Evolutionary conservation across 768 basidiomycete genomes (phyloP).

Genomic region (Mrakia frigida): DNA sequence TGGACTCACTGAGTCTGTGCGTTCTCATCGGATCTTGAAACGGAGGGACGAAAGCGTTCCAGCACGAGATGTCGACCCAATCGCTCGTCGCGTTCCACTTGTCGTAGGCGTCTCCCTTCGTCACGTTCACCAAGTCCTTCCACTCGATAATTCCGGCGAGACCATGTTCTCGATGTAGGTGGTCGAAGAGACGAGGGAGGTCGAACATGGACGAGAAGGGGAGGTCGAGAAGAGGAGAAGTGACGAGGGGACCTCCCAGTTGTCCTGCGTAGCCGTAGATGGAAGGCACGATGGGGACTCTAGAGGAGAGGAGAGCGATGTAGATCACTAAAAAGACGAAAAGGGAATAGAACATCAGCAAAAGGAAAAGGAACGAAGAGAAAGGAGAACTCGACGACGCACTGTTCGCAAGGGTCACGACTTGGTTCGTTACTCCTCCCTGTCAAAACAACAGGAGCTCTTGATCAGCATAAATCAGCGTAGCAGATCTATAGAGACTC

Average conservation of each 20-base stretch:
- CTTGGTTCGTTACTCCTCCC: no score
- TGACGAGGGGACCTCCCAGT: not conserved
- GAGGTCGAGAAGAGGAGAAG: not conserved
- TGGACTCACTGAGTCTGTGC: not conserved
- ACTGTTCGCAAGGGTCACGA: no score
- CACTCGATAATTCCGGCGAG: not conserved
- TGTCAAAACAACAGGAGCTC: no score
- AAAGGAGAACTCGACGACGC: no score
- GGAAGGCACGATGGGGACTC: not conserved
- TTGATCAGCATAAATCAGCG: no score
- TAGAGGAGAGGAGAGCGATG: constrained; percentile 4
- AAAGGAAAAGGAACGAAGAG: no score
- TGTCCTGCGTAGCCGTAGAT: not conserved
- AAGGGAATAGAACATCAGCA: no score
- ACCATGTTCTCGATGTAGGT: not conserved
- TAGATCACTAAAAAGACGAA: not conserved
- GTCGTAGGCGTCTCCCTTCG: not conserved
- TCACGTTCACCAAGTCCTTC: not conserved
- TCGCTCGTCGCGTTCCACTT: not conserved
- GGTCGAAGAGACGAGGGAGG: not conserved
- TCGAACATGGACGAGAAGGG: constrained; percentile 1
- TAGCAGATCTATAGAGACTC: no score
- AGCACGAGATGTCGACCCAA: not conserved
- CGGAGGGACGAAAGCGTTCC: not conserved
- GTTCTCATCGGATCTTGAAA: not conserved